Percentiles rank a stretch among this genome's conserved stretches.
phyloP scores from a whole-genome alignment of 345 rosid genomes.

The Angophora floribunda region DNA sequence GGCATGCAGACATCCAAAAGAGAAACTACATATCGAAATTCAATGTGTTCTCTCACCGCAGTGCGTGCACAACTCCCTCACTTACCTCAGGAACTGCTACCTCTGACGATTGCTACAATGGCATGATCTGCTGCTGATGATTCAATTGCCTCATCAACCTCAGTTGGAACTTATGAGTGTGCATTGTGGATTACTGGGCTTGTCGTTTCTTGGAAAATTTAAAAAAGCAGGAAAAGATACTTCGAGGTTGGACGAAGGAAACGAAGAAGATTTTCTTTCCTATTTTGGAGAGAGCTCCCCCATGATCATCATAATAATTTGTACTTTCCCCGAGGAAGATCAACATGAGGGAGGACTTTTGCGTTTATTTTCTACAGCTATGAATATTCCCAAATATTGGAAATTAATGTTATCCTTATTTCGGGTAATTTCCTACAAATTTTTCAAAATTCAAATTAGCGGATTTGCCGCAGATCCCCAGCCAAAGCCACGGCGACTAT shows the following conservation, averaged over 20 bases:
- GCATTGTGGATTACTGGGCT: background rate
- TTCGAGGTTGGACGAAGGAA: background rate
- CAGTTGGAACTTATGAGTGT: background rate
- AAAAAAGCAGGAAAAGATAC: background rate
- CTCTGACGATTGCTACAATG: background rate
- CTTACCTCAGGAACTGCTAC: background rate
- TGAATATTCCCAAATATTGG: background rate
- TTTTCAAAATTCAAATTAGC: background rate
- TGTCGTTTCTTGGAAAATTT: background rate
- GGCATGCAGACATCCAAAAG: fast-evolving
- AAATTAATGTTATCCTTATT: background rate
- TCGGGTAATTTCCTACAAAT: background rate
- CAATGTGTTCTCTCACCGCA: background rate
- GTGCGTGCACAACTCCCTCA: background rate
- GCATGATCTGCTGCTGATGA: background rate
- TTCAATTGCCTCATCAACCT: background rate
- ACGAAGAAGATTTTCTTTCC: background rate
- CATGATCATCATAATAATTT: background rate
- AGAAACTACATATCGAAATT: background rate
- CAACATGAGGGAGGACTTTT: background rate
- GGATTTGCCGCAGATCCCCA: background rate
- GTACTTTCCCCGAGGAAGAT: background rate
- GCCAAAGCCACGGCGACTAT: background rate
- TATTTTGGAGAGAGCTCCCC: background rate
- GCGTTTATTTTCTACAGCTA: background rate